Evolutionary conservation across 306 rosid species (phyloP), one percentile per base, ranked within the genome.

Genomic region (Cicer pinnatifidum): DNA sequence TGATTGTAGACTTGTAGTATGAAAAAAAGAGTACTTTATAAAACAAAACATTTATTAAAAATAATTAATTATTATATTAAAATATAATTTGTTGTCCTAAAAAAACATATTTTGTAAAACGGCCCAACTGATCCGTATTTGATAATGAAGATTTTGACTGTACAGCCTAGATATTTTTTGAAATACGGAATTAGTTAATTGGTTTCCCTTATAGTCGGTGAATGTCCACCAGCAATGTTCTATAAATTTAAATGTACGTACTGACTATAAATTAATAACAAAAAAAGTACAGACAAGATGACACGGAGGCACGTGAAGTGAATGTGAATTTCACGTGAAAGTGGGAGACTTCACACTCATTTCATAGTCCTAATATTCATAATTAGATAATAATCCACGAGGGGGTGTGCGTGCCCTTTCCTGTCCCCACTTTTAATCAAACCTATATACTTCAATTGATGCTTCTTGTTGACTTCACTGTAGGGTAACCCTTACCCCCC

Each of bases 241-340:
- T 10, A 6, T 54, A 23, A 57, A 58, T 11, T 57, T 12, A 6
- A 33, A 52, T 8, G 33, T 2, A 59, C 5, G 33, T 2, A 59
- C 5, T 59, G 40, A 8, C 19, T 0, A 2, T 16, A 28, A 64
- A 66, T 44, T 72, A 67, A 67, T 15, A 63, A 3, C 1, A 15
- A 9, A 20, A 61, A 78, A 63, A 58, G 79, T 61, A 68, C 75
- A 73, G 89, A 89, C 89, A 86, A 46, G 59, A 53, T 37, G 28
- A 70, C 40, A 58, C 47, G 1, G 37, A 11, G 53, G 72, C 93
- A 86, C 85, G 89, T 86, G 93, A 84, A 82, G 0, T 0, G 8
- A 57, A 35, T n/a, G 77, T 62, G 86, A 67, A 1, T 0, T 53
- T 63, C 93, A 84, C 89, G 86, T 84, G 90, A 76, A 75, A 71